A percentile compares a stretch with the other conserved stretches of the same genome.
phyloP scores from a whole-genome alignment of 345 rosid species.

The Syzygium oleosum region DNA sequence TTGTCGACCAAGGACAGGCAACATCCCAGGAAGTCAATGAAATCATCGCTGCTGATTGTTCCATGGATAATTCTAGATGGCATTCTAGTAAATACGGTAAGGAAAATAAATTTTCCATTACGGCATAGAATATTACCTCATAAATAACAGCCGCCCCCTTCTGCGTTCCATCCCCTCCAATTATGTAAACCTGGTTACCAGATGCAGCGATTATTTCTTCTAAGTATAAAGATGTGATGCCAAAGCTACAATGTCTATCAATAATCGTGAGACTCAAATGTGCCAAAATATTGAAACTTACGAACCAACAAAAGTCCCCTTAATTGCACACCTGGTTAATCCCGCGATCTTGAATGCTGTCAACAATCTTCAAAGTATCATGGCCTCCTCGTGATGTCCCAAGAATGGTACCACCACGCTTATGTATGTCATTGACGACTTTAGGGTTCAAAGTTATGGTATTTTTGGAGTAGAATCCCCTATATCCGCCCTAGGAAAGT shows the following conservation, averaged over 20 bases:
- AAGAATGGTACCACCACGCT: conserved; percentile 81
- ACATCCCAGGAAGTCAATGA: background rate
- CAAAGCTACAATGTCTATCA: background rate
- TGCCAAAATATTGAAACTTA: background rate
- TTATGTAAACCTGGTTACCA: conserved; percentile 50
- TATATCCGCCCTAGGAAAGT: conserved; percentile 68
- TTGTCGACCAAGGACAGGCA: background rate
- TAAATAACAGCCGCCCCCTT: conserved; percentile 71
- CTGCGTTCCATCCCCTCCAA: conserved; percentile 93
- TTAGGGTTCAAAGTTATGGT: conserved; percentile 55
- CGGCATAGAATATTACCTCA: conserved; percentile 33
- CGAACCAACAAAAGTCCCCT: background rate
- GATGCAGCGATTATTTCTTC: background rate
- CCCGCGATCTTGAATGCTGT: conserved; percentile 90
- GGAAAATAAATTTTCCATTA: background rate
- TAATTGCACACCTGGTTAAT: conserved; percentile 50
- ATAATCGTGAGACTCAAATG: background rate
- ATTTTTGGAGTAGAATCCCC: conserved; percentile 74
- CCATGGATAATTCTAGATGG: background rate
- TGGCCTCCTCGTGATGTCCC: conserved; percentile 89
- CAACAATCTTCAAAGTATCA: conserved; percentile 73
- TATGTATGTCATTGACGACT: conserved; percentile 73
- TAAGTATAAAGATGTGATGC: background rate
- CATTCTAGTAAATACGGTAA: background rate
- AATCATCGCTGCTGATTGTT: background rate